Conservation (phyloP, 2,329 filamentous ascomycete species). For the Colletotrichum noveboracense region DNA sequence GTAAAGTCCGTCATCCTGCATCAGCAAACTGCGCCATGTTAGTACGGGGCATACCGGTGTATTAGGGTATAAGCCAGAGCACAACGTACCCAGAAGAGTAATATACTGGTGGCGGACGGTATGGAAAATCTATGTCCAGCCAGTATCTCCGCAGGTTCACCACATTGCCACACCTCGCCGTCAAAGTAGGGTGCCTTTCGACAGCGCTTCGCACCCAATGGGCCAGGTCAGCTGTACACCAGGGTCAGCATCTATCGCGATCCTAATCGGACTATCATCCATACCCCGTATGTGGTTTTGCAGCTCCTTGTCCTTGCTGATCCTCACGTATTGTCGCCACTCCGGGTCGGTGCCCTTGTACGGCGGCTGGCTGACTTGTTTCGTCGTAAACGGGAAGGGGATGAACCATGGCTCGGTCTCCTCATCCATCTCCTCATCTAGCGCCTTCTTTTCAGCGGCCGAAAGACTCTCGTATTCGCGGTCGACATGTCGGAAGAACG, state of each 20-base stretch:
- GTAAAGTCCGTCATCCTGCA: constrained; percentile 54
- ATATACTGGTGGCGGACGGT: constrained; percentile 62
- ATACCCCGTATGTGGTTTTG: constrained; percentile 44
- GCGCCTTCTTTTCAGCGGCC: constrained; percentile 47
- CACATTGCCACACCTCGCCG: constrained; percentile 48
- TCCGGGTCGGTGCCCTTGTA: constrained; percentile 67
- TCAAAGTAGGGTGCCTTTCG: constrained; percentile 47
- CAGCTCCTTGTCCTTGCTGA: constrained; percentile 58
- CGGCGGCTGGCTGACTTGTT: constrained; percentile 49
- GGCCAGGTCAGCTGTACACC: constrained; percentile 47
- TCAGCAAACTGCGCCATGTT: constrained; percentile 46
- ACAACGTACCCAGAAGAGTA: constrained; percentile 61
- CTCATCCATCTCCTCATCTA: constrained; percentile 43
- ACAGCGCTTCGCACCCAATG: constrained; percentile 47
- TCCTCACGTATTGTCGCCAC: constrained; percentile 63
- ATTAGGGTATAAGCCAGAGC: neutral
- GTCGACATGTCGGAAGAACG: constrained; percentile 47
- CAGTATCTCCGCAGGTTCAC: constrained; percentile 58
- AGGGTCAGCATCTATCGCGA: constrained; percentile 23
- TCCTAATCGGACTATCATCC: neutral
- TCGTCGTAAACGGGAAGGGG: constrained; percentile 65
- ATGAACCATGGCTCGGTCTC: constrained; percentile 59
- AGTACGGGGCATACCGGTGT: constrained; percentile 14
- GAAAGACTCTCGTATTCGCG: constrained; percentile 46
- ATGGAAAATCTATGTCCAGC: constrained; percentile 67